These are phyloP conservation scores for Eucalyptus brandiana DNA, from an alignment of 345 rosid genomes.

Conservation along the genomic window DNA sequence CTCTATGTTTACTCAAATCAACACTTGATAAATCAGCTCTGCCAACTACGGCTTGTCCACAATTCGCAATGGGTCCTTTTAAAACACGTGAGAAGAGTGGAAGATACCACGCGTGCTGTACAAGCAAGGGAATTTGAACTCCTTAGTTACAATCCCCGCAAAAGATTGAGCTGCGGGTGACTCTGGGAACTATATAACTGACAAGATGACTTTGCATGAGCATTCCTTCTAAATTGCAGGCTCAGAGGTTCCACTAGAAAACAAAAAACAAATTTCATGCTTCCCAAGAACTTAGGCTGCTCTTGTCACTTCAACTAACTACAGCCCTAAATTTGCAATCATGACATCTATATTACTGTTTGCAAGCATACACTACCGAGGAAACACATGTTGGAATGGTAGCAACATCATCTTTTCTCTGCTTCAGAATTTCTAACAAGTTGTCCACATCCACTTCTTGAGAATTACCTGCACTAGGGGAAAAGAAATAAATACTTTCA, in stretches of 20 bases:
- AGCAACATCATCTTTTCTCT: constrained; percentile 27
- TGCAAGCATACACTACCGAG: constrained; percentile 25
- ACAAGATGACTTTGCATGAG: not conserved
- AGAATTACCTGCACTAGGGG: constrained; percentile 6
- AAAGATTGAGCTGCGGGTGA: not conserved
- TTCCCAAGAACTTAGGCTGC: not conserved
- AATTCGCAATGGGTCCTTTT: not conserved
- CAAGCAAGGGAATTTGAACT: not conserved
- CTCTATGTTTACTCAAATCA: not conserved
- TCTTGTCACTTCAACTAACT: not conserved
- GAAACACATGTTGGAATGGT: constrained; percentile 39
- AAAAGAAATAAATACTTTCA: not conserved
- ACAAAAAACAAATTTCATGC: not conserved
- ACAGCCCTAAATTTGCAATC: not conserved
- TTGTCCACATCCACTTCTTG: constrained; percentile 49
- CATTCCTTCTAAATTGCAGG: not conserved
- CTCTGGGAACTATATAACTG: not conserved
- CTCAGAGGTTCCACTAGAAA: not conserved
- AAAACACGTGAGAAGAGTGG: not conserved
- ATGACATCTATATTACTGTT: not conserved
- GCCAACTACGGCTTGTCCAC: not conserved
- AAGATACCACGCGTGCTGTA: not conserved
- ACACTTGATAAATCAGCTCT: not conserved
- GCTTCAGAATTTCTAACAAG: constrained; percentile 36
- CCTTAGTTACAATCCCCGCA: not conserved